These are phyloP conservation scores for Nakazawaea ambrosiae DNA, from an alignment of 805 yeast species.

Conservation along the genomic window DNA sequence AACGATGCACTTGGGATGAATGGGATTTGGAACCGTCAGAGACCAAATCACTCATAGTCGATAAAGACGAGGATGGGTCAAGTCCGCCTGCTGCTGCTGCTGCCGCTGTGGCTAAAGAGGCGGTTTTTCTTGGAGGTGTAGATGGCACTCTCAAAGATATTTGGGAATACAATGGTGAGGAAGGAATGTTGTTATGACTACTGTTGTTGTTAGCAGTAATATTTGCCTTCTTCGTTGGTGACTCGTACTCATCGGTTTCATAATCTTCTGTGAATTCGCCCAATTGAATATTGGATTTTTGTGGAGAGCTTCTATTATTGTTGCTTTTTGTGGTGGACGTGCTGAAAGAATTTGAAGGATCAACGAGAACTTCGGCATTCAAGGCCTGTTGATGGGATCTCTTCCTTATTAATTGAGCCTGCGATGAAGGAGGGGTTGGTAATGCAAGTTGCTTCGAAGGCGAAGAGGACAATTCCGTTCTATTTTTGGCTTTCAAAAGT, in stretches of 20 bases:
- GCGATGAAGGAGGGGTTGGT: conserved; percentile 9
- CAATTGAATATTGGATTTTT: not conserved
- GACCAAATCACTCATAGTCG: too few species aligned
- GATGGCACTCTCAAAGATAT: conserved; percentile 6
- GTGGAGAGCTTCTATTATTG: not conserved
- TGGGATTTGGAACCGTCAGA: too few species aligned
- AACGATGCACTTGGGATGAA: too few species aligned
- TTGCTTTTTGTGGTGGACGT: not conserved
- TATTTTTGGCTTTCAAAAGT: conserved; percentile 32
- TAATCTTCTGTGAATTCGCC: conserved; percentile 8
- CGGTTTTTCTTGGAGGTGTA: conserved; percentile 23
- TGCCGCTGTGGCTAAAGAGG: conserved; percentile 19
- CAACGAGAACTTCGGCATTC: too few species aligned
- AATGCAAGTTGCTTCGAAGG: not conserved
- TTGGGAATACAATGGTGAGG: conserved; percentile 12
- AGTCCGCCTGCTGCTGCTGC: not conserved
- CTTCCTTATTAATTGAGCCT: conserved; percentile 1
- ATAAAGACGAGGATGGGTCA: not conserved
- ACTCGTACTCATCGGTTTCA: conserved; percentile 13
- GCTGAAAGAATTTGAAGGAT: too few species aligned
- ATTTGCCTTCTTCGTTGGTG: conserved; percentile 14
- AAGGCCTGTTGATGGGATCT: conserved; percentile 7
- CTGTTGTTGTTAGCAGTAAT: not conserved
- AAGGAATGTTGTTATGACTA: conserved; percentile 8
- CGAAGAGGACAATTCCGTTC: conserved; percentile 14